Percentiles rank a stretch among this genome's conserved stretches.
Conservation (phyloP, 2,329 filamentous ascomycete genomes). For the Colletotrichum abscissum region DNA sequence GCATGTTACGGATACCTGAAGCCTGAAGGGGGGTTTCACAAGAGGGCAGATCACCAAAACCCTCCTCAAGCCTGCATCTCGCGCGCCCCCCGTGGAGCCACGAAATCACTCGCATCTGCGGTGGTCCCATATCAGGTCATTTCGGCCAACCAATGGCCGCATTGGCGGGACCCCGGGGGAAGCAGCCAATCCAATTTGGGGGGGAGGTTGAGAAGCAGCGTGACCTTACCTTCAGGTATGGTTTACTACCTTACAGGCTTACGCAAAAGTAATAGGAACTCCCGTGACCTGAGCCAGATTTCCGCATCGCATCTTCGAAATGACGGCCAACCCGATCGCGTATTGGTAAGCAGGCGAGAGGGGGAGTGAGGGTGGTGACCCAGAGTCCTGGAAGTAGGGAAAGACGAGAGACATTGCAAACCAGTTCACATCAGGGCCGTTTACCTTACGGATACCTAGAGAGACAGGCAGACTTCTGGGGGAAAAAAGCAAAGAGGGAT, state of each 20-base stretch:
- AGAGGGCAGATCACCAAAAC: slow-evolving; percentile 8
- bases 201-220: neutral
- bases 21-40: neutral
- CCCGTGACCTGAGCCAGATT: neutral
- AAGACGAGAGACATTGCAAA: slow-evolving; percentile 5
- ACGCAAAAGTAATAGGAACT: too few relatives aligned
- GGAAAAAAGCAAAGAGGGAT: neutral
- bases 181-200: slow-evolving; percentile 1
- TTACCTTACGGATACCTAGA: neutral
- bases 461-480: neutral
- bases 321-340: too few relatives aligned
- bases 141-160: slow-evolving; percentile 29
- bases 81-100: slow-evolving; percentile 17
- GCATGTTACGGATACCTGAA: neutral
- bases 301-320: neutral
- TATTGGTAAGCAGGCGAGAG: too few relatives aligned
- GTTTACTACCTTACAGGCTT: too few relatives aligned
- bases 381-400: slow-evolving; percentile 8
- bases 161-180: slow-evolving; percentile 11
- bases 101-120: slow-evolving; percentile 19
- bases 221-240: neutral
- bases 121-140: slow-evolving; percentile 30
- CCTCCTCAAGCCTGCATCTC: neutral
- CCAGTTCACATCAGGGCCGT: slow-evolving; percentile 13
- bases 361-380: neutral